phyloP scores from a whole-genome alignment of 2,329 filamentous ascomycete species.

The Colletotrichum karsti region DNA sequence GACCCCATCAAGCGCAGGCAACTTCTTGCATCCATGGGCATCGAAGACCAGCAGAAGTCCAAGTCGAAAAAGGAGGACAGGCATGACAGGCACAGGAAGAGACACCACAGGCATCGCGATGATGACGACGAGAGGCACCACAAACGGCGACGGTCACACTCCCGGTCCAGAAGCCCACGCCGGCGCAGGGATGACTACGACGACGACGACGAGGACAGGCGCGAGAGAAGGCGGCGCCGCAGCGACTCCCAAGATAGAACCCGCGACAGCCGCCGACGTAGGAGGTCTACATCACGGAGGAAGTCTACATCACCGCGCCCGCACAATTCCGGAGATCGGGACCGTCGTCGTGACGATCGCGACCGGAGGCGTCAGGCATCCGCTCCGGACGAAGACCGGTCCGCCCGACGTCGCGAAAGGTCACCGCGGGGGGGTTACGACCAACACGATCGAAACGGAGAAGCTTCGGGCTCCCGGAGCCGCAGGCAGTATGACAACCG shows the following conservation, averaged over 20 bases:
- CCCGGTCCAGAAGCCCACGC: slow-evolving; percentile 53
- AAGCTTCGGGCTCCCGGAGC: slow-evolving; percentile 19
- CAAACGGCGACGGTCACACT: slow-evolving; percentile 52
- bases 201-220: slow-evolving; percentile 32
- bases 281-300: slow-evolving; percentile 3
- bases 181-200: slow-evolving; percentile 32
- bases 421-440: slow-evolving; percentile 21
- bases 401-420: slow-evolving; percentile 37
- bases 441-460: slow-evolving; percentile 31
- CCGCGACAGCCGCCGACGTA: slow-evolving; percentile 20
- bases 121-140: slow-evolving; percentile 51
- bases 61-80: slow-evolving; percentile 52
- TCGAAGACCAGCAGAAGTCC: slow-evolving; percentile 51
- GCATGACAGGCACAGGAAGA: slow-evolving; percentile 54
- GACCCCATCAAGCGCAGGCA: slow-evolving; percentile 75
- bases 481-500: slow-evolving; percentile 30
- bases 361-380: slow-evolving; percentile 38
- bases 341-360: slow-evolving; percentile 37
- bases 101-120: slow-evolving; percentile 50
- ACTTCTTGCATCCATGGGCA: slow-evolving; percentile 71
- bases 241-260: slow-evolving; percentile 28
- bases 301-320: slow-evolving; percentile 26
- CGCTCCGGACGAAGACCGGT: slow-evolving; percentile 38
- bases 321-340: slow-evolving; percentile 18
- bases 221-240: slow-evolving; percentile 18